Evolutionary conservation across 2,329 filamentous ascomycete genomes (phyloP).

Genomic region (Blumeriella jaapii): DNA sequence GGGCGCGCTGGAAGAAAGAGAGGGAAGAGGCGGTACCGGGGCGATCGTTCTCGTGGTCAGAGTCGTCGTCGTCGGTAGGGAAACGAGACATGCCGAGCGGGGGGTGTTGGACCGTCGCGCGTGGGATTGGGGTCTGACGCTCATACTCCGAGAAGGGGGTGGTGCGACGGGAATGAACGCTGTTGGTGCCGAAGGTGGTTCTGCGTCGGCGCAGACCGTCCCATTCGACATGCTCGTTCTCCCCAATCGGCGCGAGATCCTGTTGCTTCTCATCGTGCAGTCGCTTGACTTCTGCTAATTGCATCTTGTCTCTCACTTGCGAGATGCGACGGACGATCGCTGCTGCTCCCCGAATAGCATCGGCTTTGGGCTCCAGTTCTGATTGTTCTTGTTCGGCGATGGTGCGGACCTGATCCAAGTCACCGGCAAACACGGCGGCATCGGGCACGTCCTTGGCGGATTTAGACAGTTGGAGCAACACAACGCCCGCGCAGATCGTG

Average conservation of each 20-base stretch:
- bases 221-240: conserved; percentile 73
- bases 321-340: conserved; percentile 81
- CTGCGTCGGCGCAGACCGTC: conserved; percentile 73
- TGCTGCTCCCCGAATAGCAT: conserved; percentile 84
- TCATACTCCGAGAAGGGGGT: conserved; percentile 23
- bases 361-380: conserved; percentile 92
- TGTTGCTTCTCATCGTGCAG: conserved; percentile 66
- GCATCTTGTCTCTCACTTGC: conserved; percentile 60
- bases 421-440: conserved; percentile 79
- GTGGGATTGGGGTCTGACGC: too few relatives aligned
- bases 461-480: conserved; percentile 91
- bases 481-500: conserved; percentile 84
- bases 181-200: conserved; percentile 35
- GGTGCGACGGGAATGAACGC: conserved; percentile 23
- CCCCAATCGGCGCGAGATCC: conserved; percentile 65
- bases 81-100: conserved; percentile 83
- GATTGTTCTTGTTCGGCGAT: conserved; percentile 92
- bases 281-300: conserved; percentile 66
- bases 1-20: conserved; percentile 37
- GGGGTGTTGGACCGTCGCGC: conserved; percentile 42
- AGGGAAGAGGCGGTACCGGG: conserved; percentile 41
- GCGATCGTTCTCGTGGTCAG: conserved; percentile 42
- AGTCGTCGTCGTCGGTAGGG: conserved; percentile 55
- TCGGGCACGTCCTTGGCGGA: conserved; percentile 97
- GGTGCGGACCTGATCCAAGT: conserved; percentile 88